Conservation (phyloP, 2,329 filamentous ascomycete genomes). For the Thermoascus crustaceus region DNA sequence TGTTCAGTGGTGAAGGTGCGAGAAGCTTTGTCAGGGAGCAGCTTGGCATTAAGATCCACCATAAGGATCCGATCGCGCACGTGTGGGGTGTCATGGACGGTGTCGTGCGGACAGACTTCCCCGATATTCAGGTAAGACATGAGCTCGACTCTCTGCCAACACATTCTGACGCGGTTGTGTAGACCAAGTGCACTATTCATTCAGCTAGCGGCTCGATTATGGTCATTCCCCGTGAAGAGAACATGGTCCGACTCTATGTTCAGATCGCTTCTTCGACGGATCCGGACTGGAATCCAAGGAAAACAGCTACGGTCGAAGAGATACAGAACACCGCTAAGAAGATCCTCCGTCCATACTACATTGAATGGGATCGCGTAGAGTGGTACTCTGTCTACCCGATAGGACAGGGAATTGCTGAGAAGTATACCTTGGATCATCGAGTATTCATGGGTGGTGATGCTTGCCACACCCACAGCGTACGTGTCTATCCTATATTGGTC, state of each 20-base stretch:
- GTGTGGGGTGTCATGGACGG: conserved; percentile 63
- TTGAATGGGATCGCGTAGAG: conserved; percentile 57
- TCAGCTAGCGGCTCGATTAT: conserved; percentile 57
- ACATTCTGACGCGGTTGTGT: background rate
- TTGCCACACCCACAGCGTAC: conserved; percentile 53
- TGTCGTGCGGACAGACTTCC: conserved; percentile 56
- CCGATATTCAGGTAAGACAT: conserved; percentile 48
- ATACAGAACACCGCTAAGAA: conserved; percentile 51
- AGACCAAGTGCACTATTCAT: conserved; percentile 62
- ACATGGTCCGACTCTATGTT: conserved; percentile 43
- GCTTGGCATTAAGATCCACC: conserved; percentile 57
- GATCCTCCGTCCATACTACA: conserved; percentile 52
- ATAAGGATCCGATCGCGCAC: conserved; percentile 56
- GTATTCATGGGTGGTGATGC: conserved; percentile 59
- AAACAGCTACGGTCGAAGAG: conserved; percentile 51
- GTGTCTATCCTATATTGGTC: conserved; percentile 7
- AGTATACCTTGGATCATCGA: conserved; percentile 56
- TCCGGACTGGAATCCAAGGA: conserved; percentile 53
- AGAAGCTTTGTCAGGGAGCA: conserved; percentile 53
- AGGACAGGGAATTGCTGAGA: conserved; percentile 57
- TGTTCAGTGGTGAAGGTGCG: conserved; percentile 57
- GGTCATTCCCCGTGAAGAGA: conserved; percentile 48
- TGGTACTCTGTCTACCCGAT: conserved; percentile 62
- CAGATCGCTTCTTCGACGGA: conserved; percentile 57
- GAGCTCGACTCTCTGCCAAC: background rate